Evolutionary conservation across 225 moss, liverwort and hornwort genomes (phyloP).

Genomic region (Pleurozium schreberi): DNA sequence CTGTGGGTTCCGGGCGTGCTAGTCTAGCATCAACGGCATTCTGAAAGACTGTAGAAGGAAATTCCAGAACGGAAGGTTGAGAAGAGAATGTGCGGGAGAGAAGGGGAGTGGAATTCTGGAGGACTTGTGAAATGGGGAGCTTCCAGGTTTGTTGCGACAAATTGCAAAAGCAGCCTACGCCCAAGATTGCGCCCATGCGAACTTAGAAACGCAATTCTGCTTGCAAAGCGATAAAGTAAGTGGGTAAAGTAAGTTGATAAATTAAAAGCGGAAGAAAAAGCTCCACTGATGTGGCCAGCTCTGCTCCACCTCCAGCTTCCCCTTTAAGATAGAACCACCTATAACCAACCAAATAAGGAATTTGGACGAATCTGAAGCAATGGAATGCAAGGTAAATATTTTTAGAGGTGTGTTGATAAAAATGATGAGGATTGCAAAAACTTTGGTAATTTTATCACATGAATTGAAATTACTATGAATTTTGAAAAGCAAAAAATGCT

Average conservation of each 20-base stretch:
- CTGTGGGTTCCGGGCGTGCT: neutral
- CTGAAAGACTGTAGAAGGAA: neutral
- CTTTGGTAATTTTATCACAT: too few species aligned
- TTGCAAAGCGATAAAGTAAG: neutral
- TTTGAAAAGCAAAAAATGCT: too few species aligned
- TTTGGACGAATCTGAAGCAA: too few species aligned
- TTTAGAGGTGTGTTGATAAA: too few species aligned
- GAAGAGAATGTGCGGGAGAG: neutral
- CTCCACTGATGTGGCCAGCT: neutral
- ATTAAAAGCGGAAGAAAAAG: neutral
- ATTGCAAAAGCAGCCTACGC: neutral
- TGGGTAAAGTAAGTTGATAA: neutral
- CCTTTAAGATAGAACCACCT: too few species aligned
- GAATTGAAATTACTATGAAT: too few species aligned
- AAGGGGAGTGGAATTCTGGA: too few species aligned
- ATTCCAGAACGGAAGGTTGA: neutral
- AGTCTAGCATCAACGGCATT: neutral
- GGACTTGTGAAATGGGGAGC: neutral
- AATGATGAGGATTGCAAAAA: too few species aligned
- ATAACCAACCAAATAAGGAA: too few species aligned
- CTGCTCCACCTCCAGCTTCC: neutral
- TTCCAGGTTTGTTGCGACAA: neutral
- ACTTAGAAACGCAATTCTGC: neutral
- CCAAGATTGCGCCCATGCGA: neutral
- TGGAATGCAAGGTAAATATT: too few species aligned